Base-by-base conservation (phyloP, 768 basidiomycete species). In the Russula lepida region DNA sequence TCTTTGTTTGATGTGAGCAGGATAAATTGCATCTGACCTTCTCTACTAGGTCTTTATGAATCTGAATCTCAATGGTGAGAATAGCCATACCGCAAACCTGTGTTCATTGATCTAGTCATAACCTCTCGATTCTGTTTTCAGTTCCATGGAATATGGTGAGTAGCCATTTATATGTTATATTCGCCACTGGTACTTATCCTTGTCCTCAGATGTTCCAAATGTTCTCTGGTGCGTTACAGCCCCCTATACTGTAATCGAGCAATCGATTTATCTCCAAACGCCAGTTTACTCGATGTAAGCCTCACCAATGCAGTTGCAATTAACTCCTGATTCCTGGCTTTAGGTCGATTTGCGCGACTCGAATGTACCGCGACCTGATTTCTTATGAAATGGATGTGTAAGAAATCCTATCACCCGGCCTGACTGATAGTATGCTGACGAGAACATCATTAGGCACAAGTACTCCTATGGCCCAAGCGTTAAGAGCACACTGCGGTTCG, bases 161-260 rank as follows among this genome's bases (percentile, higher is more conserved):
- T n/a, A n/a, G 19, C 33, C 35, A 21, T 19, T 32, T 27, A 25
- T 12, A 13, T 11, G 4, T 9, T 3, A 25, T 46, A n/a, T n/a
- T n/a, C n/a, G n/a, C 4, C 15, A 19, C 39, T 46, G 27, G 4
- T 11, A 4, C 50, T 51, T 21, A 51, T 23, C 12, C 32, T 35
- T 52, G 12, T 21, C 33, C 17, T 56, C 37, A 58, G 60, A 62
- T 62, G 60, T 62, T 62, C 55, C 60, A 62, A 30, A 33, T 23
- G 1, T 32, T 56, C 25, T 30, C 60, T 13, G 19, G 60, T 62
- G 33, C n/a, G 60, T 56, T 15, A 30, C 6, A 39, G 32, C 37
- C 15, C 21, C 33, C 15, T 4, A n/a, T n/a, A n/a, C n/a, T n/a
- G n/a, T 27, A 12, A 33, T n/a, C 4, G 49, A 56, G 47, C 37